Evolutionary conservation across 108 stramenopile species (phyloP), one percentile per base, ranked within the genome.

Genomic region (Ochromonas danica): DNA sequence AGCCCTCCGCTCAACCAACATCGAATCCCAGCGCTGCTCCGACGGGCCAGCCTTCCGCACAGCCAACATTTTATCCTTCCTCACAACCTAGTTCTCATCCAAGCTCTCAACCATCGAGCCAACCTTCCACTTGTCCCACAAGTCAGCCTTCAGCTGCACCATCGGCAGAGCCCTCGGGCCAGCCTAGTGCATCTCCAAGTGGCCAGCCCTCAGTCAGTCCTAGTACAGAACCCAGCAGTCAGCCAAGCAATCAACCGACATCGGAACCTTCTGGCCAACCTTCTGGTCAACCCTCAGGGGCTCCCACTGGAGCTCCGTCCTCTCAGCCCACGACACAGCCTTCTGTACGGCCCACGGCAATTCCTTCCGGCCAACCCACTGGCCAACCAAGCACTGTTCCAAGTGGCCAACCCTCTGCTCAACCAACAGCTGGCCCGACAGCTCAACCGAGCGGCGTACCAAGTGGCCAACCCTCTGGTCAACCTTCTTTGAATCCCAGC

Each of bases 181-280:
- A 70, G 40, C 67, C 67, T n/a, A 40, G 22, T 22, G 67, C 17
- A 10, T 14, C 17, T 22, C 67, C 67, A 10, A 17, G 22, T 10
- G 67, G 67, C 14, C 36, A 40, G 40, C 67, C 67, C 39, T 17
- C 14, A 10, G 67, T 17, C 36, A 22, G 33, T 14, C 67, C 67
- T 31, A 70, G 14, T 10, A 40, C 17, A 17, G 67, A 14, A 22
- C 67, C 67, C 10, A 31, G 22, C 17, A 31, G 17, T 10, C 67
- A 70, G 67, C 67, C 67, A 22, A n/a, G n/a, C n/a, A n/a, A n/a
- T 57, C 22, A 57, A 10, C 67, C 67, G 67, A 70, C 67, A 22
- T 14, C 17, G 17, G 22, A 70, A 22, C 67, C 67, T 10, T 17
- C 67, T 22, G 67, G 67, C 40, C 10, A 22, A 10, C 67, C 67